Evolutionary conservation across 2,329 filamentous ascomycete species (phyloP).

Genomic region (Ceratocystis destructans): DNA sequence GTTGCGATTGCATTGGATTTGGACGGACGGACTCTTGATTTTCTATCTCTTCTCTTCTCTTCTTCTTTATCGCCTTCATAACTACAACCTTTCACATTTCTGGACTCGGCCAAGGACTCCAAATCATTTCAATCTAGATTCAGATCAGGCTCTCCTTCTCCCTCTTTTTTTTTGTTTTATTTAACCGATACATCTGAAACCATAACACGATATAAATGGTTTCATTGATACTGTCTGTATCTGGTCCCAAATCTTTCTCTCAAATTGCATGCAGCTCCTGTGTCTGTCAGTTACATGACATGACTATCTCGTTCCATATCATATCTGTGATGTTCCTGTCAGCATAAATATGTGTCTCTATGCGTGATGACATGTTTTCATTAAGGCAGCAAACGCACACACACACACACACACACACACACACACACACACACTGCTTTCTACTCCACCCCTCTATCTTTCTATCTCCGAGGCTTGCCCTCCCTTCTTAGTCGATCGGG

Average conservation of each 20-base stretch:
- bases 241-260: neutral
- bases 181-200: neutral
- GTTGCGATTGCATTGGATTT: conserved; percentile 9
- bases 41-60: neutral
- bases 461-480: neutral
- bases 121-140: neutral
- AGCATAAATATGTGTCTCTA: neutral
- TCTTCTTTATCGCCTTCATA: neutral
- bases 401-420: neutral
- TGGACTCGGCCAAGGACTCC: neutral
- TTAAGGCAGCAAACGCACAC: neutral
- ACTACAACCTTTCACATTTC: neutral
- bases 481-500: neutral
- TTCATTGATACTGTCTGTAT: neutral
- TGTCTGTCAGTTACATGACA: neutral
- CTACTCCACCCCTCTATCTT: neutral
- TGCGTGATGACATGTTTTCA: neutral
- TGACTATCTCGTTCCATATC: neutral
- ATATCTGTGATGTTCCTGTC: neutral
- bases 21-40: neutral
- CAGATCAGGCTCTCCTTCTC: neutral
- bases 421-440: neutral
- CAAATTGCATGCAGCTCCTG: neutral
- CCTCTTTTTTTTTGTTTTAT: neutral
- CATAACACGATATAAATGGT: neutral